phyloP scores from a whole-genome alignment of 1,139 yeast species.

The Debaryomyces sp. region DNA sequence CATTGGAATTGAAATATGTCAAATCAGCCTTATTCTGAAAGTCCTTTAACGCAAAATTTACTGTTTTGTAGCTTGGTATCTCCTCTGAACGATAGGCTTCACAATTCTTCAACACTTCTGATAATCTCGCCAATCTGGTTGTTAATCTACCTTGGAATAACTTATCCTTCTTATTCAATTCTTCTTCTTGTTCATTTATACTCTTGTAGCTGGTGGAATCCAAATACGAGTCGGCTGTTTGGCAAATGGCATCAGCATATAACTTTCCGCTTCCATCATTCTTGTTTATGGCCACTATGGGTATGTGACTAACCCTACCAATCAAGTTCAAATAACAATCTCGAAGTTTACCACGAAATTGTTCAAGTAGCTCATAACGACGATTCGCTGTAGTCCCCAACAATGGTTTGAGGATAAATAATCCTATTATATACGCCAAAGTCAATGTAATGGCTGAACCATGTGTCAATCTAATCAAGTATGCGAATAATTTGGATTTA shows the following conservation, averaged over 20 bases:
- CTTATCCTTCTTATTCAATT: conserved; percentile 24
- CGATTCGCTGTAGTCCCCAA: conserved; percentile 34
- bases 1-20: conserved; percentile 34
- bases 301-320: conserved; percentile 41
- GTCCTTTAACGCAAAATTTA: conserved; percentile 35
- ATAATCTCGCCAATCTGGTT: conserved; percentile 27
- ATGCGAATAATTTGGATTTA: conserved; percentile 31
- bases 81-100: conserved; percentile 33
- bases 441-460: conserved; percentile 39
- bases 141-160: conserved; percentile 29
- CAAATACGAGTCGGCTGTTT: conserved; percentile 33
- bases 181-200: conserved; percentile 19
- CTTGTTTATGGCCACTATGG: conserved; percentile 40
- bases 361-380: conserved; percentile 38
- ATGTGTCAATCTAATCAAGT: conserved; percentile 35
- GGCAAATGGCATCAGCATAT: conserved; percentile 43
- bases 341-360: conserved; percentile 34
- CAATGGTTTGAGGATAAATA: conserved; percentile 39
- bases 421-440: conserved; percentile 34
- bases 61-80: conserved; percentile 36
- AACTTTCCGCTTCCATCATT: conserved; percentile 32
- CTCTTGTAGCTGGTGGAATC: conserved; percentile 11
- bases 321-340: conserved; percentile 41
- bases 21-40: conserved; percentile 42
- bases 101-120: conserved; percentile 27